Evolutionary conservation across 352 stramenopile genomes (phyloP).

Genomic region (Phytopythium litorale): DNA sequence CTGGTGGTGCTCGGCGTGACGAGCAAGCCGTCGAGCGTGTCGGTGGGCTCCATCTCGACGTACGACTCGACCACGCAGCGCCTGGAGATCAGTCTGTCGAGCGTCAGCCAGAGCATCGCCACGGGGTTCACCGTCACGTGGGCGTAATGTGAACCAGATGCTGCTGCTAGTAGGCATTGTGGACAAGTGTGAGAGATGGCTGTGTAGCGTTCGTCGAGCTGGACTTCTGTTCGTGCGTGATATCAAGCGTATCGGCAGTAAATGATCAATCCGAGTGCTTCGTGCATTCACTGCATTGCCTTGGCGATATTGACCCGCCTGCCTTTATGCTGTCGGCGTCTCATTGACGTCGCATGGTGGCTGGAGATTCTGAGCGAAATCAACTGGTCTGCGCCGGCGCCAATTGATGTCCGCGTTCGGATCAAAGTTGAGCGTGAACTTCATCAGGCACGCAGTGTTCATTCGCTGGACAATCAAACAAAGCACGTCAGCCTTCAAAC

Average conservation of each 20-base stretch:
- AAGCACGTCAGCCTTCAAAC: background rate
- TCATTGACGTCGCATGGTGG: background rate
- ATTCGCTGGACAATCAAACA: conserved; percentile 34
- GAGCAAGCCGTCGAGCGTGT: conserved; percentile 18
- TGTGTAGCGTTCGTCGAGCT: too few species aligned
- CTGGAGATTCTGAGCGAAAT: background rate
- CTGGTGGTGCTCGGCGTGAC: conserved; percentile 23
- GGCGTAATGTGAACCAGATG: background rate
- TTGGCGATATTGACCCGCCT: too few species aligned
- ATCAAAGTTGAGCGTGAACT: conserved; percentile 76
- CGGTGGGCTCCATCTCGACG: conserved; percentile 16
- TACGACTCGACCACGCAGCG: conserved; percentile 25
- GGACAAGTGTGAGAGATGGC: too few species aligned
- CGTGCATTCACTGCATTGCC: too few species aligned
- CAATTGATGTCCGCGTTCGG: conserved; percentile 52
- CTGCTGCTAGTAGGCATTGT: too few species aligned
- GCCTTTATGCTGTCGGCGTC: background rate
- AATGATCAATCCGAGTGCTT: background rate
- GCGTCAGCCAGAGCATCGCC: conserved; percentile 19
- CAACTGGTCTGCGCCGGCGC: conserved; percentile 10
- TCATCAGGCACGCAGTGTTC: conserved; percentile 66
- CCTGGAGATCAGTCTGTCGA: conserved; percentile 22
- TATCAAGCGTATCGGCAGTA: too few species aligned
- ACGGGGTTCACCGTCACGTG: conserved; percentile 23
- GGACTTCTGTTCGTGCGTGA: too few species aligned